Evolutionary conservation across 108 stramenopile genomes (phyloP).

Genomic region (Skeletonema potamos): DNA sequence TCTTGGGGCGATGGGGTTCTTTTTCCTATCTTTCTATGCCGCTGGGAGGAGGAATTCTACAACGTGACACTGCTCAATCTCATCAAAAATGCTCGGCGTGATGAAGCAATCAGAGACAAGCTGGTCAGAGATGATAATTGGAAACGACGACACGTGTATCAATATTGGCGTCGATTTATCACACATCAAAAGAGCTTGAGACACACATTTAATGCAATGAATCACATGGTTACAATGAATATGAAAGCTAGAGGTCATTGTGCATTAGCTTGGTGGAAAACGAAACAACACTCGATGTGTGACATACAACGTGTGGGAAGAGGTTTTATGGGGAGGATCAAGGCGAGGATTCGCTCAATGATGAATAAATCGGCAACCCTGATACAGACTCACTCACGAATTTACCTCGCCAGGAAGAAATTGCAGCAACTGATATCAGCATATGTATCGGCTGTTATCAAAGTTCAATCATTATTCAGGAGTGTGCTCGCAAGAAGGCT

Average conservation of each 20-base stretch:
- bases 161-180: constrained; percentile 2
- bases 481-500: constrained; percentile 29
- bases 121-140: constrained; percentile 8
- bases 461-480: constrained; percentile 23
- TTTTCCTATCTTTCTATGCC: constrained; percentile 16
- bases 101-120: constrained; percentile 18
- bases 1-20: constrained; percentile 13
- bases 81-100: constrained; percentile 7
- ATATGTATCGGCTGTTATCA: constrained; percentile 15
- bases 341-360: background rate
- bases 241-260: constrained; percentile 8
- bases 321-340: constrained; percentile 18
- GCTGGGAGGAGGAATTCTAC: constrained; percentile 33
- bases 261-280: constrained; percentile 12
- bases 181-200: constrained; percentile 12
- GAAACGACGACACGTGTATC: constrained; percentile 1
- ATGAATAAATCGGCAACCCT: constrained; percentile 11
- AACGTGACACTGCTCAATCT: constrained; percentile 2
- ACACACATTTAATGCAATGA: constrained; percentile 3
- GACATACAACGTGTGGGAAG: constrained; percentile 20
- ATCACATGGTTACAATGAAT: background rate
- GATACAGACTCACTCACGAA: constrained; percentile 21
- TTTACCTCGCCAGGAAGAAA: constrained; percentile 16
- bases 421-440: background rate
- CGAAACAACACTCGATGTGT: constrained; percentile 1